Evolutionary conservation across 225 moss, liverwort and hornwort species (phyloP).

Genomic region (Antitrichia curtipendula): DNA sequence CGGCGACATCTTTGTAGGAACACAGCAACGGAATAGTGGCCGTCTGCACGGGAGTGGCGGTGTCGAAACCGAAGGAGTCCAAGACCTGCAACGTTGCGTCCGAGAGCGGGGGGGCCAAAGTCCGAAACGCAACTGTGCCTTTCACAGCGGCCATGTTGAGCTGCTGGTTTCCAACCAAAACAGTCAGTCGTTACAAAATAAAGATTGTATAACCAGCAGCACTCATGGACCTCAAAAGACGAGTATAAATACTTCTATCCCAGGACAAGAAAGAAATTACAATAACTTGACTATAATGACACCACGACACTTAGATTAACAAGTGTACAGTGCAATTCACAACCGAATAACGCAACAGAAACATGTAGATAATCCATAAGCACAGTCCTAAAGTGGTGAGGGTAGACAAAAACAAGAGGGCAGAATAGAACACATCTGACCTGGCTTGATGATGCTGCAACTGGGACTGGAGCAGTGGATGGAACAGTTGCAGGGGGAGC

Average conservation of each 20-base stretch:
- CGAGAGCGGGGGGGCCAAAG: conserved; percentile 56
- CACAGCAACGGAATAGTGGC: conserved; percentile 87
- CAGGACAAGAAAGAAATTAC: not conserved
- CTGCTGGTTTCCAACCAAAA: conserved; percentile 5
- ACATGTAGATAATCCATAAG: not conserved
- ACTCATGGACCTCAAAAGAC: not conserved
- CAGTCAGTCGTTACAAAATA: not conserved
- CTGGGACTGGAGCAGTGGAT: not conserved
- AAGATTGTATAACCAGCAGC: not conserved
- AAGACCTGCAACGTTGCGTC: conserved; percentile 57
- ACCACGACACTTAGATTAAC: not conserved
- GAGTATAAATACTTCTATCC: not conserved
- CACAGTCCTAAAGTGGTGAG: not conserved
- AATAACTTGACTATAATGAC: not conserved
- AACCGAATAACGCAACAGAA: not conserved
- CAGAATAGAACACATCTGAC: not conserved
- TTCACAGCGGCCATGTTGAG: conserved; percentile 21
- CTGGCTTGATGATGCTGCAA: conserved; percentile 1
- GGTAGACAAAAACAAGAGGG: too few species aligned
- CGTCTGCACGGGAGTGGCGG: conserved; percentile 83
- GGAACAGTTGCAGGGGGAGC: not conserved
- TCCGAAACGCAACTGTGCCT: conserved; percentile 44
- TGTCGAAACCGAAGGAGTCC: conserved; percentile 54
- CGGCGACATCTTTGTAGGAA: conserved; percentile 84
- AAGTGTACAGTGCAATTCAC: not conserved